Percentiles rank a stretch among this genome's conserved stretches.
These are phyloP conservation scores for Ascobolus immersus DNA, from an alignment of 495 filamentous ascomycete genomes.

Conservation along the genomic window DNA sequence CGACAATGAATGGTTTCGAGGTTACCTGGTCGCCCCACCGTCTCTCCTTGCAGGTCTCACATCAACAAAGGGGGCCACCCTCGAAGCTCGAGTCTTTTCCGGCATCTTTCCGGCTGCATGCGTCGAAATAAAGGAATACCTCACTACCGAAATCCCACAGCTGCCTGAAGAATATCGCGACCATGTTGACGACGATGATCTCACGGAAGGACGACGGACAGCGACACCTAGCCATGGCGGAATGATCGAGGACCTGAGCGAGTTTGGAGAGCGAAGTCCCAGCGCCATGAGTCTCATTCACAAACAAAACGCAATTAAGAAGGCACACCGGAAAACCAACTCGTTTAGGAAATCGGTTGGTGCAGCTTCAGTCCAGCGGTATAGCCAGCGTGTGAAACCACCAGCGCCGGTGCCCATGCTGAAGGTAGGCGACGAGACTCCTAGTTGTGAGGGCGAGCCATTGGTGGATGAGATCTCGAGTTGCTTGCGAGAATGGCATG, in stretches of 20 bases:
- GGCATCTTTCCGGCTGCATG: constrained; percentile 89
- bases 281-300: too few species aligned
- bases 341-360: constrained; percentile 17
- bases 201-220: constrained; percentile 11
- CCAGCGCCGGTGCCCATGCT: constrained; percentile 88
- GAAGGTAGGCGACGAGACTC: constrained; percentile 88
- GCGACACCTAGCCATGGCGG: constrained; percentile 12
- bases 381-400: constrained; percentile 26
- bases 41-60: constrained; percentile 81
- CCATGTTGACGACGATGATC: constrained; percentile 21
- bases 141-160: constrained; percentile 32
- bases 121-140: constrained; percentile 37
- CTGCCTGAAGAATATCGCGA: constrained; percentile 36
- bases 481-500: constrained; percentile 92
- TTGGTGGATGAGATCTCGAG: constrained; percentile 93
- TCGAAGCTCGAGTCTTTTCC: constrained; percentile 86
- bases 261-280: background rate
- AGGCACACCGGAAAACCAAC: constrained; percentile 4
- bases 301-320: too few species aligned
- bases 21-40: constrained; percentile 83
- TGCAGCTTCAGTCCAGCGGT: constrained; percentile 35
- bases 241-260: constrained; percentile 19
- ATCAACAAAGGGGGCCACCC: constrained; percentile 67
- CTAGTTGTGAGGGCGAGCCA: constrained; percentile 65
- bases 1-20: constrained; percentile 74